phyloP scores from a whole-genome alignment of 2,329 filamentous ascomycete species.

The Neofusicoccum laricinum region DNA sequence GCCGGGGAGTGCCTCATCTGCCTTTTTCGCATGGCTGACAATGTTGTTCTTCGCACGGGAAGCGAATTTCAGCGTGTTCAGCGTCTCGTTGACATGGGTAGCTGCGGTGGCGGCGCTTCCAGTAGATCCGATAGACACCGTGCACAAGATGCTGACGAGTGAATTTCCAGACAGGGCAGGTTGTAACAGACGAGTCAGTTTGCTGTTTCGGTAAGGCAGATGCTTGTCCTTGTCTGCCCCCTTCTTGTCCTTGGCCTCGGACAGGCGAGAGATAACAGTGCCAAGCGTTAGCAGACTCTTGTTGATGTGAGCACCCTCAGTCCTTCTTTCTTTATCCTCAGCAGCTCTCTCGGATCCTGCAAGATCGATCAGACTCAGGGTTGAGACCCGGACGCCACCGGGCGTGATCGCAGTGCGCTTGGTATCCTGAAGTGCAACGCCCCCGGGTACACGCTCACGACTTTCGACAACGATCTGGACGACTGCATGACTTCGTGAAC shows the following conservation, averaged over 20 bases:
- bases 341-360: slow-evolving; percentile 95
- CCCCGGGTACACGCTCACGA: slow-evolving; percentile 72
- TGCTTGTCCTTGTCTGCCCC: slow-evolving; percentile 83
- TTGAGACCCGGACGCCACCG: slow-evolving; percentile 92
- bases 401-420: slow-evolving; percentile 51
- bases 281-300: slow-evolving; percentile 93
- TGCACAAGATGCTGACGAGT: slow-evolving; percentile 94
- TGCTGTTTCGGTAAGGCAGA: slow-evolving; percentile 94
- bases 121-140: slow-evolving; percentile 81
- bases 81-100: slow-evolving; percentile 79
- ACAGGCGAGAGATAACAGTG: slow-evolving; percentile 91
- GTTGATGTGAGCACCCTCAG: slow-evolving; percentile 97
- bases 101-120: slow-evolving; percentile 68
- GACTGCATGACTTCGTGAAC: slow-evolving; percentile 95
- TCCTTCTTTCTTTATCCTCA: slow-evolving; percentile 88
- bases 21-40: slow-evolving; percentile 92
- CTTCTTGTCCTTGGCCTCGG: slow-evolving; percentile 83
- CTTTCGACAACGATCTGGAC: slow-evolving; percentile 99
- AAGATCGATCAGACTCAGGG: slow-evolving; percentile 90
- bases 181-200: slow-evolving; percentile 88
- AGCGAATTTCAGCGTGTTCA: slow-evolving; percentile 96
- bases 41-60: slow-evolving; percentile 97
- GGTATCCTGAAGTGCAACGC: slow-evolving; percentile 40
- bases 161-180: slow-evolving; percentile 90
- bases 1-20: slow-evolving; percentile 78